Conservation (phyloP, 768 basidiomycete species). For the Auriscalpium vulgare region DNA sequence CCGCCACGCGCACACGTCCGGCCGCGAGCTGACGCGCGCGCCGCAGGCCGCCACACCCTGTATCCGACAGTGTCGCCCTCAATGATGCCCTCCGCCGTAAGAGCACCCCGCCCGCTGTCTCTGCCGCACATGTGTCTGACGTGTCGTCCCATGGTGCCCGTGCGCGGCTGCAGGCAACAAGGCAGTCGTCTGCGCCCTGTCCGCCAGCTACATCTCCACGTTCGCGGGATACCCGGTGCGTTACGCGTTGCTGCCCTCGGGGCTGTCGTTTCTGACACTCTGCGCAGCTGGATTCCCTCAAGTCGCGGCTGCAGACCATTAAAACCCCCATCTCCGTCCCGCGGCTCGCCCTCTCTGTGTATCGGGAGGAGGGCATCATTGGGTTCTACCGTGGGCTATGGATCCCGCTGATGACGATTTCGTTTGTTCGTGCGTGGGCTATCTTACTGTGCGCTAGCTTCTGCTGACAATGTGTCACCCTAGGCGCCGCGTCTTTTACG, state of each 20-base stretch:
- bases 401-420: slow-evolving; percentile 92
- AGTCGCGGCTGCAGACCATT: slow-evolving; percentile 85
- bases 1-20: not conserved
- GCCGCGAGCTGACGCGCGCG: not conserved
- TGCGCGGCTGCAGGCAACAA: slow-evolving; percentile 53
- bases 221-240: slow-evolving; percentile 82
- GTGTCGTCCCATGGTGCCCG: not conserved
- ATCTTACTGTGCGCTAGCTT: slow-evolving; percentile 1
- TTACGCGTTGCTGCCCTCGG: not conserved
- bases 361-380: slow-evolving; percentile 75
- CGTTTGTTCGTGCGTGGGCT: slow-evolving; percentile 78
- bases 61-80: slow-evolving; percentile 14
- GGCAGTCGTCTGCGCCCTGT: slow-evolving; percentile 82
- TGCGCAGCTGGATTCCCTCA: slow-evolving; percentile 81
- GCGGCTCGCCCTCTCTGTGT: slow-evolving; percentile 61
- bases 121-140: slow-evolving; percentile 4
- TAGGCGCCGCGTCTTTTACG: slow-evolving; percentile 86
- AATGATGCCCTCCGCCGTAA: slow-evolving; percentile 13
- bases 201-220: slow-evolving; percentile 88
- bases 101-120: not conserved
- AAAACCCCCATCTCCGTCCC: slow-evolving; percentile 69
- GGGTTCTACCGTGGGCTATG: slow-evolving; percentile 89
- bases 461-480: slow-evolving; percentile 5
- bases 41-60: slow-evolving; percentile 8
- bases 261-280: not conserved